Percentiles rank a stretch among this genome's conserved stretches.
phyloP scores from a whole-genome alignment of 2,329 filamentous ascomycete genomes.

The Talaromyces pinophilus region DNA sequence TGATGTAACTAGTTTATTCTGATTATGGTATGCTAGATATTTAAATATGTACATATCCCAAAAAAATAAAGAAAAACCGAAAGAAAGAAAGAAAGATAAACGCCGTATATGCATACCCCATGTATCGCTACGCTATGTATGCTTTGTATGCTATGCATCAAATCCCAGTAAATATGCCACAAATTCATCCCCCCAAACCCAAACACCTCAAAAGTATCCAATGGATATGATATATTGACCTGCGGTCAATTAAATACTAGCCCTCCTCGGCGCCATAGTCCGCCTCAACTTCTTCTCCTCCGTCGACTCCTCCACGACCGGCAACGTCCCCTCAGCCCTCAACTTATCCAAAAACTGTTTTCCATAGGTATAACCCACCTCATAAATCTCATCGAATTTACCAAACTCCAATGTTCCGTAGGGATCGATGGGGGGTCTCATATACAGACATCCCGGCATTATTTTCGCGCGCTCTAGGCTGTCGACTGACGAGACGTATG shows the following conservation, averaged over 20 bases:
- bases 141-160: neutral
- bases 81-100: neutral
- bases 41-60: neutral
- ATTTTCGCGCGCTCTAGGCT: constrained; percentile 91
- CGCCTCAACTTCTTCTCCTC: constrained; percentile 74
- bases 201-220: neutral
- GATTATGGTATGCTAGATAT: neutral
- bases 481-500: constrained; percentile 93
- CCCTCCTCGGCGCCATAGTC: constrained; percentile 76
- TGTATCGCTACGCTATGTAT: neutral
- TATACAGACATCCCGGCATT: constrained; percentile 88
- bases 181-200: neutral
- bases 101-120: neutral
- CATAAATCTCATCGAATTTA: constrained; percentile 96
- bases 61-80: too few species aligned
- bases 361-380: constrained; percentile 83
- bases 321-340: constrained; percentile 74
- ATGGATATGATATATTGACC: neutral
- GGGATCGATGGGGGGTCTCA: constrained; percentile 89
- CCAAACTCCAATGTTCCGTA: constrained; percentile 96
- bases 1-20: too few species aligned
- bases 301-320: constrained; percentile 69
- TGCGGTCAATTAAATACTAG: constrained; percentile 61
- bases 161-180: neutral
- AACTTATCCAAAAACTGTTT: constrained; percentile 76